These are phyloP conservation scores for Megacollybia marginata DNA, from an alignment of 768 basidiomycete species.

Conservation along the genomic window DNA sequence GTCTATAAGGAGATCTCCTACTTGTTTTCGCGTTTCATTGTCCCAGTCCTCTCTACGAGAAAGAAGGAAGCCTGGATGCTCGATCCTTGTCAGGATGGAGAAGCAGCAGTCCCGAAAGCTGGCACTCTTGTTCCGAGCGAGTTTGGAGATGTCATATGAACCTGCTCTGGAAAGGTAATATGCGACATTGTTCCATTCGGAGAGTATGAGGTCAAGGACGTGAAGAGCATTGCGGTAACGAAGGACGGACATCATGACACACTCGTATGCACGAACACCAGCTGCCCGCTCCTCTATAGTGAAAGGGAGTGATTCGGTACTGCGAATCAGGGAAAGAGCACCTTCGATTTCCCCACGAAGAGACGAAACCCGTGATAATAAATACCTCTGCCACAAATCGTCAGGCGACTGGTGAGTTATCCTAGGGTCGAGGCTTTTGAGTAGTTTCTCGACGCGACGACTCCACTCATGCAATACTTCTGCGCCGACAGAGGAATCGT, in stretches of 20 bases:
- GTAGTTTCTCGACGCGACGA: constrained; percentile 23
- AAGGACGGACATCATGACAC: constrained; percentile 28
- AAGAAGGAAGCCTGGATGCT: constrained; percentile 7
- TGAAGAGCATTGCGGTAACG: constrained; percentile 21
- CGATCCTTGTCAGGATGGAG: not conserved
- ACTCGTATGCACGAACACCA: constrained; percentile 25
- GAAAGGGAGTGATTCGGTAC: constrained; percentile 15
- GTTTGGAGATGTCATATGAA: not conserved
- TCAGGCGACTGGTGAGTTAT: constrained; percentile 12
- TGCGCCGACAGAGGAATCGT: constrained; percentile 9
- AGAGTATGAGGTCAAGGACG: constrained; percentile 31
- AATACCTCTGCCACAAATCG: constrained; percentile 16
- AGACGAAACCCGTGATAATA: constrained; percentile 24
- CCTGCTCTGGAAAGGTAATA: constrained; percentile 13
- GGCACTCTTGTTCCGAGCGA: too few relatives aligned
- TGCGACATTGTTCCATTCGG: constrained; percentile 24
- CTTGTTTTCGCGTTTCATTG: constrained; percentile 16
- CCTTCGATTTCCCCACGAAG: constrained; percentile 28
- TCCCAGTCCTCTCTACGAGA: constrained; percentile 16
- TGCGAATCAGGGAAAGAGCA: constrained; percentile 21
- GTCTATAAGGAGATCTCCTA: constrained; percentile 36
- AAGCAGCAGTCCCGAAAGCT: not conserved
- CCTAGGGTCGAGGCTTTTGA: constrained; percentile 20
- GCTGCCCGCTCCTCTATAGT: constrained; percentile 12
- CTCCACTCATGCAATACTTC: constrained; percentile 26